Conservation (phyloP, 1,139 yeast species). For the Taphrina pruni region DNA sequence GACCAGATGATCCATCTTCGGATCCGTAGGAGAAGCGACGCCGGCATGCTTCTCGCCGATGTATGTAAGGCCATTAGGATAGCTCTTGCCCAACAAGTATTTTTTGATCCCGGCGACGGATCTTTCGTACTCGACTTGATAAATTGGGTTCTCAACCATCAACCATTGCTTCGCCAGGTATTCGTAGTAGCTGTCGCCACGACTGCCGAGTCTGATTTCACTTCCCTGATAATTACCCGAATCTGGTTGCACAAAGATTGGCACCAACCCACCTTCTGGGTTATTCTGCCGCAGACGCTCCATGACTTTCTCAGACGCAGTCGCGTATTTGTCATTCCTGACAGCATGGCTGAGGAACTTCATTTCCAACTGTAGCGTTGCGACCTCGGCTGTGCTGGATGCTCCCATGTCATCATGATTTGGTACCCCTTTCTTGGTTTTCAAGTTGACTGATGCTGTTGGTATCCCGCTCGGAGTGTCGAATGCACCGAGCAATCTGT, state of each 20-base stretch:
- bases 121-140: conserved; percentile 75
- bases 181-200: conserved; percentile 94
- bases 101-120: conserved; percentile 75
- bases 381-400: conserved; percentile 86
- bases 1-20: conserved; percentile 92
- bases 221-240: conserved; percentile 71
- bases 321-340: conserved; percentile 81
- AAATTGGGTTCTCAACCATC: conserved; percentile 71
- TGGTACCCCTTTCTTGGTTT: conserved; percentile 64
- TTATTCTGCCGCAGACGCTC: conserved; percentile 62
- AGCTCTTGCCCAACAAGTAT: conserved; percentile 65
- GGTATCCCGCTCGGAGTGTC: conserved; percentile 48
- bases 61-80: conserved; percentile 68
- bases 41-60: conserved; percentile 83
- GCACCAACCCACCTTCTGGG: conserved; percentile 79
- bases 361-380: conserved; percentile 86
- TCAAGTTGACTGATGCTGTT: conserved; percentile 49
- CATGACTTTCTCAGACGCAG: conserved; percentile 63
- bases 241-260: conserved; percentile 77
- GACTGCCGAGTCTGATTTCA: conserved; percentile 78
- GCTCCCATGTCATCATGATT: conserved; percentile 73
- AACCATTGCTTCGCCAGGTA: conserved; percentile 84
- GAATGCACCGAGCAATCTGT: conserved; percentile 52
- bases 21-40: conserved; percentile 62
- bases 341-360: conserved; percentile 81